Percentiles rank a stretch among this genome's conserved stretches.
Evolutionary conservation across 106 monocot species (phyloP).

Genomic region (Platanthera guangdongensis): DNA sequence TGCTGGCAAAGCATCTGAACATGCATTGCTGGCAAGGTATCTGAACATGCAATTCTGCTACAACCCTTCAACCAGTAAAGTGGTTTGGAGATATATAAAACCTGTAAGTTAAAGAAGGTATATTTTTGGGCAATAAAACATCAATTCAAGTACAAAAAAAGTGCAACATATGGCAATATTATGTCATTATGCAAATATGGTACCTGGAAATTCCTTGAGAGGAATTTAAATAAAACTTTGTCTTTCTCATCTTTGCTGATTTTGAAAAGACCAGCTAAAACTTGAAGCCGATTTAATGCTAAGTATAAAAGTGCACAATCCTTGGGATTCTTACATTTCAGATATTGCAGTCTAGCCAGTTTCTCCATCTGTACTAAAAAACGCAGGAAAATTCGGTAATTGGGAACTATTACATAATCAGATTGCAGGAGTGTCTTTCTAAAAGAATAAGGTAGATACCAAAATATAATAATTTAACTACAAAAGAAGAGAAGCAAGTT

Average conservation of each 20-base stretch:
- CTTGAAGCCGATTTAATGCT: conserved; percentile 83
- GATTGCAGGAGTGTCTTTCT: not conserved
- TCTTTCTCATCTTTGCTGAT: conserved; percentile 90
- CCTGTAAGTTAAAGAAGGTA: too few relatives aligned
- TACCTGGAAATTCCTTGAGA: conserved; percentile 96
- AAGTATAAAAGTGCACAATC: conserved; percentile 92
- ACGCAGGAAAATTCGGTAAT: not conserved
- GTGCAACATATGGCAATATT: not conserved
- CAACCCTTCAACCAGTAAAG: too few relatives aligned
- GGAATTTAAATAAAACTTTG: conserved; percentile 72
- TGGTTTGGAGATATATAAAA: too few relatives aligned
- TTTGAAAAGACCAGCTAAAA: conserved; percentile 88
- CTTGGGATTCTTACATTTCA: conserved; percentile 77
- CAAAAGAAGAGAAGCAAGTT: not conserved
- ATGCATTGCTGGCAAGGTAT: too few relatives aligned
- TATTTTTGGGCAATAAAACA: not conserved
- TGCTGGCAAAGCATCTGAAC: too few relatives aligned
- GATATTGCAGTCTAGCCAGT: conserved; percentile 80
- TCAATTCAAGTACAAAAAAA: not conserved
- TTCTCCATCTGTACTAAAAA: conserved; percentile 74
- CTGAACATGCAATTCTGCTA: too few relatives aligned
- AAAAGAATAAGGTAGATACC: not conserved
- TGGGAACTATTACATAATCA: not conserved
- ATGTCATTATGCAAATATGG: not conserved
- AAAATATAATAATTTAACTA: not conserved